Conservation (phyloP, 306 rosid genomes). For the Rosa chinensis region DNA sequence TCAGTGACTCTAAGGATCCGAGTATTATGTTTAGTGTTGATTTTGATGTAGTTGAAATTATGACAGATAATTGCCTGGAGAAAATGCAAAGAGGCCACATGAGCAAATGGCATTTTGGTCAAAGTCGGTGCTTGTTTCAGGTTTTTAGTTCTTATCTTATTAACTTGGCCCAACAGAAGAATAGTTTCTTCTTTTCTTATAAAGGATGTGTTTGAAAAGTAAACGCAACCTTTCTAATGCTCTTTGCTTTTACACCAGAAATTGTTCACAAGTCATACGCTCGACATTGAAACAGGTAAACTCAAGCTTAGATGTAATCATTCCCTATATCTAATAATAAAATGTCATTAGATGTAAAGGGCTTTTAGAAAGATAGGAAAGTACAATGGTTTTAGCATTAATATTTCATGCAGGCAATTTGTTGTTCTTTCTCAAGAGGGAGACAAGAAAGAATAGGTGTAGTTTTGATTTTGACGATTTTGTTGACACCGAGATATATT, state of each 20-base stretch:
- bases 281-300: constrained; percentile 22
- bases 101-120: constrained; percentile 26
- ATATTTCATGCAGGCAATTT: too few species aligned
- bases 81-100: neutral
- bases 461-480: too few species aligned
- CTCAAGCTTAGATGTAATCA: constrained; percentile 36
- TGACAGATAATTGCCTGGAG: constrained; percentile 23
- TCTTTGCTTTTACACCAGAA: constrained; percentile 14
- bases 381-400: too few species aligned
- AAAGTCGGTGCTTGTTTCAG: constrained; percentile 40
- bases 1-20: neutral
- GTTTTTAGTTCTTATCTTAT: neutral
- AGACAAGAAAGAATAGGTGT: too few species aligned
- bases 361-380: neutral
- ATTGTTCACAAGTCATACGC: constrained; percentile 9
- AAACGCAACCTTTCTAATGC: constrained; percentile 19
- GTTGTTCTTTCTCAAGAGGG: too few species aligned
- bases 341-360: neutral
- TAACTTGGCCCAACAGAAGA: neutral
- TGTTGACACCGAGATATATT: too few species aligned
- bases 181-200: neutral
- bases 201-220: constrained; percentile 38
- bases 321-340: constrained; percentile 6
- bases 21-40: neutral
- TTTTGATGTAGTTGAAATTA: constrained; percentile 16